Percentiles rank a stretch among this genome's conserved stretches.
Evolutionary conservation across 106 monocot species (phyloP).

Genomic region (Acanthochlamys bracteata): DNA sequence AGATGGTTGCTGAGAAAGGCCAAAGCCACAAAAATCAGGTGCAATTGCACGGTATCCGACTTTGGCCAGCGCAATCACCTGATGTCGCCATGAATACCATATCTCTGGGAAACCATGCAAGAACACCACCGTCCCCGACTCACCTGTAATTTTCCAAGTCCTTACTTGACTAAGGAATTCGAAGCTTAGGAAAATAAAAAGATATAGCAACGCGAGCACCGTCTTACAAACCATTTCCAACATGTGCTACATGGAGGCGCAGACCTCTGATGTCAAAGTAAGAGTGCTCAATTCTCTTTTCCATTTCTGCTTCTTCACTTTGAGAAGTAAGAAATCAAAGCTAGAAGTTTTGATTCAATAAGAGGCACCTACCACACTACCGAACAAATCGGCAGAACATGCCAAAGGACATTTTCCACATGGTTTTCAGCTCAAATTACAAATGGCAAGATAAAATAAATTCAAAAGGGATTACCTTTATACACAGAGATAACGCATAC

Average conservation of each 20-base stretch:
- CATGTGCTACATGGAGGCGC: slow-evolving; percentile 35
- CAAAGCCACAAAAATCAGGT: slow-evolving; percentile 16
- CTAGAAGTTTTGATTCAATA: too few relatives aligned
- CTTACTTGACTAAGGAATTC: too few relatives aligned
- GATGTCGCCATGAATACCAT: slow-evolving; percentile 84
- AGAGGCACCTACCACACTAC: too few relatives aligned
- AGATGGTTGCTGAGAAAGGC: slow-evolving; percentile 7
- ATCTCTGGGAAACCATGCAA: slow-evolving; percentile 42
- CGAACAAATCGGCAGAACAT: too few relatives aligned
- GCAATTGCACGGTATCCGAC: slow-evolving; percentile 52
- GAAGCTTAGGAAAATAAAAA: too few relatives aligned
- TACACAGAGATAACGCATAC: too few relatives aligned
- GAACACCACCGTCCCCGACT: slow-evolving; percentile 45
- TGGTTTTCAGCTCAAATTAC: too few relatives aligned
- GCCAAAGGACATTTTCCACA: too few relatives aligned
- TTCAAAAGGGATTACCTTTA: too few relatives aligned
- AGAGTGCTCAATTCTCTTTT: slow-evolving; percentile 28
- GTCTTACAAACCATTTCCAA: slow-evolving; percentile 31
- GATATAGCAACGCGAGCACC: too few relatives aligned
- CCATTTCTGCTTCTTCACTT: background rate
- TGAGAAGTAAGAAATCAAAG: too few relatives aligned
- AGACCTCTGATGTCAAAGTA: slow-evolving; percentile 26
- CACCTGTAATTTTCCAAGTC: slow-evolving; percentile 20
- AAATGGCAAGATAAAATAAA: too few relatives aligned
- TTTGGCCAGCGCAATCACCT: slow-evolving; percentile 46